Percentiles rank a stretch among this genome's conserved stretches.
Conservation (phyloP, 768 basidiomycete species). For the Termitomyces sp. region DNA sequence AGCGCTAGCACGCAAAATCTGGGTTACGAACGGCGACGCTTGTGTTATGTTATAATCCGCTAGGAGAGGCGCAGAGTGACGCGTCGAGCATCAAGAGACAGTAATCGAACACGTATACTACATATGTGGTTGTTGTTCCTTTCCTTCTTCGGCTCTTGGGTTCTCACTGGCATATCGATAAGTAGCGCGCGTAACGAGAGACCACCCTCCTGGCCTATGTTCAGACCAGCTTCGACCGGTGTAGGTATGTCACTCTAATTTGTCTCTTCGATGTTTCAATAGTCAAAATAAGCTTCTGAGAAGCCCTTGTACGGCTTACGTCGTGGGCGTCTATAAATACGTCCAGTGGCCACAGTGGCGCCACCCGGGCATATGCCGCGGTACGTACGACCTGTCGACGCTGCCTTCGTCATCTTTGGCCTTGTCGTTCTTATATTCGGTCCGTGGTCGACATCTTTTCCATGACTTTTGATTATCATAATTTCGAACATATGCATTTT, state of each 20-base stretch:
- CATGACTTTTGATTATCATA: too few relatives aligned
- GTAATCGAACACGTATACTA: too few relatives aligned
- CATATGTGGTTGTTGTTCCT: too few relatives aligned
- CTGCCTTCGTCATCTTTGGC: slow-evolving; percentile 40
- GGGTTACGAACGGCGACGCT: too few relatives aligned
- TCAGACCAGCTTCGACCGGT: slow-evolving; percentile 54
- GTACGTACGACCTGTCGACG: slow-evolving; percentile 49
- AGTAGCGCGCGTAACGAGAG: slow-evolving; percentile 63
- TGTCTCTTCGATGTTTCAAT: neutral
- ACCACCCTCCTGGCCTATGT: slow-evolving; percentile 61
- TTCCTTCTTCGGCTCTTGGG: slow-evolving; percentile 25
- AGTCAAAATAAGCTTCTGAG: neutral
- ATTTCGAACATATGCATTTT: too few relatives aligned
- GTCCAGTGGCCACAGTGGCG: neutral
- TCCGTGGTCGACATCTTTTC: slow-evolving; percentile 24
- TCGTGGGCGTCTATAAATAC: slow-evolving; percentile 24
- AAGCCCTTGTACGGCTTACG: slow-evolving; percentile 56
- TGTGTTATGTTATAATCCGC: too few relatives aligned
- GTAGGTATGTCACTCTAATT: slow-evolving; percentile 40
- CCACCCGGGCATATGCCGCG: slow-evolving; percentile 18
- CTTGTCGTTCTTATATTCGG: slow-evolving; percentile 36
- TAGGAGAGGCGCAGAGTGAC: too few relatives aligned
- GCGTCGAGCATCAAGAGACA: too few relatives aligned
- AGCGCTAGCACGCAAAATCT: too few relatives aligned
- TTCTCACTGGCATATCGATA: too few relatives aligned